These are phyloP conservation scores for Lasiosphaeria miniovina DNA, from an alignment of 495 filamentous ascomycete species.

Conservation along the genomic window DNA sequence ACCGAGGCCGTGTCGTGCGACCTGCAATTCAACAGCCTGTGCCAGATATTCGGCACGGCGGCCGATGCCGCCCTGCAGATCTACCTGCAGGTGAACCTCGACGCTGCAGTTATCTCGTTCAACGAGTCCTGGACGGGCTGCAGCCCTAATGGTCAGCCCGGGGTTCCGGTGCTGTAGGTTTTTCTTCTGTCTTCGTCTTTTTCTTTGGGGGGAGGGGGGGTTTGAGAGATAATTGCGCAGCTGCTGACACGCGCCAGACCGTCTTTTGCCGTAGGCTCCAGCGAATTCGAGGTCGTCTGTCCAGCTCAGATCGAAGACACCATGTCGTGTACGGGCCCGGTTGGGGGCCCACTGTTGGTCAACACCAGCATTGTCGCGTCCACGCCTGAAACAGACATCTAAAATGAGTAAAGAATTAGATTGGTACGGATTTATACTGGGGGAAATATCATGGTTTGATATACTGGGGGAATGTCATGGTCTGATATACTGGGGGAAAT, in stretches of 20 bases:
- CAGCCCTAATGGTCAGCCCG: not conserved
- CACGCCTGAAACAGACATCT: not conserved
- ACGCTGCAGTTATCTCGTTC: not conserved
- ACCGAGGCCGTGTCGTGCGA: not conserved
- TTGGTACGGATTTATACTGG: not conserved
- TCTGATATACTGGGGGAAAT: not conserved
- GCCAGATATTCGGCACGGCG: conserved; percentile 1
- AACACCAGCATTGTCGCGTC: not conserved
- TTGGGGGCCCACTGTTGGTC: not conserved
- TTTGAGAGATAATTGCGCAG: too few species aligned
- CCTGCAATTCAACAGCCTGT: conserved; percentile 12
- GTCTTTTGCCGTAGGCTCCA: not conserved
- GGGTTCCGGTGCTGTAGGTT: not conserved
- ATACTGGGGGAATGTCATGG: too few species aligned
- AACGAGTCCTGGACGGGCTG: conserved; percentile 11
- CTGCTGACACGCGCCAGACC: not conserved
- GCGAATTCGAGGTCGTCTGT: conserved; percentile 7
- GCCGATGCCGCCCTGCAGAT: not conserved
- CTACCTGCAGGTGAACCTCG: conserved; percentile 7
- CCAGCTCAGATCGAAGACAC: not conserved
- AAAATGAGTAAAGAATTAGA: not conserved
- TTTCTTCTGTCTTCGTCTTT: not conserved
- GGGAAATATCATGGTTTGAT: not conserved
- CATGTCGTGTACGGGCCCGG: conserved; percentile 8
- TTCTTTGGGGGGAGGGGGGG: not conserved